A percentile compares a stretch with the other conserved stretches of the same genome.
phyloP scores from a whole-genome alignment of 345 rosid genomes.

The Schrenkiella parvula region DNA sequence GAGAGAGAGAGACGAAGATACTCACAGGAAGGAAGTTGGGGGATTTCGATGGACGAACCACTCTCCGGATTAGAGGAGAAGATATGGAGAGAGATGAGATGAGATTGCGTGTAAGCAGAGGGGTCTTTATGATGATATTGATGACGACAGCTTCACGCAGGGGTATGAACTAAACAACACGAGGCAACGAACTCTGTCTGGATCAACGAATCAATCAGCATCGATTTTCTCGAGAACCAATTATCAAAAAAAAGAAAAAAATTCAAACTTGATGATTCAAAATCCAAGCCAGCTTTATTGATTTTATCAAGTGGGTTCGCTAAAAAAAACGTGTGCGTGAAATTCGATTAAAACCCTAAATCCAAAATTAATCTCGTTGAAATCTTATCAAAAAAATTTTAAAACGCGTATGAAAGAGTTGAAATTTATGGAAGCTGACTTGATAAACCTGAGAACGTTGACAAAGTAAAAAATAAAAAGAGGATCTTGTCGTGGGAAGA shows the following conservation, averaged over 20 bases:
- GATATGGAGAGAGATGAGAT: constrained; percentile 28
- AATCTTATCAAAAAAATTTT: neutral
- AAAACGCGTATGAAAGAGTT: neutral
- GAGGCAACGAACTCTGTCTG: constrained; percentile 30
- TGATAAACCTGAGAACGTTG: constrained; percentile 20
- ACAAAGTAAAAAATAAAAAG: neutral
- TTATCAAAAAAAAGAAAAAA: neutral
- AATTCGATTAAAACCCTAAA: constrained; percentile 3
- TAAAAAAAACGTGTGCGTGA: neutral
- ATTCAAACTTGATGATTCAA: neutral
- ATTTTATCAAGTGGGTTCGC: too few species aligned
- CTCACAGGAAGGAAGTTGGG: constrained; percentile 44
- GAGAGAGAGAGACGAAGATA: neutral
- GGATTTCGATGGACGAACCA: constrained; percentile 40
- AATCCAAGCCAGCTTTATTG: neutral
- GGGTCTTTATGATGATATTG: constrained; percentile 18
- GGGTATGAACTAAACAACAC: constrained; percentile 19
- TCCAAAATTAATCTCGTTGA: neutral
- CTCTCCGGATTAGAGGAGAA: constrained; percentile 19
- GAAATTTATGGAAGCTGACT: neutral
- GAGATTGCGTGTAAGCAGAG: constrained; percentile 48
- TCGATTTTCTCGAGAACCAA: neutral
- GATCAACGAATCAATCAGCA: constrained; percentile 30
- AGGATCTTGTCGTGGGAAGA: neutral
- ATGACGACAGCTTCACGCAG: constrained; percentile 39